Evolutionary conservation across 73 alveolate genomes (phyloP).

Genomic region (Paramecium sonneborni): DNA sequence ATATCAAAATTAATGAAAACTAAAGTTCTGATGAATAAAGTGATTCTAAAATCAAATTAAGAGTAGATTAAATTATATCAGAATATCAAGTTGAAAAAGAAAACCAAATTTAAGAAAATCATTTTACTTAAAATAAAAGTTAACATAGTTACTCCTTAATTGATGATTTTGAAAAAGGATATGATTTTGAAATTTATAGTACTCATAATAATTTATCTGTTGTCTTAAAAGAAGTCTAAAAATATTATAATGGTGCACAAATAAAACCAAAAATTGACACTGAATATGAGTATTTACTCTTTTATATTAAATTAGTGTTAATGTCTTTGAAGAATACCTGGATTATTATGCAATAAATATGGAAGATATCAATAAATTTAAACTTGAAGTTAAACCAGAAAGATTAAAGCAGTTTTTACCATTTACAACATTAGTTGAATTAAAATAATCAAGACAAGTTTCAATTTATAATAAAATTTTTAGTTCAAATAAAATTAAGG

Average conservation of each 20-base stretch:
- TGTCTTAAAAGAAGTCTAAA: slow-evolving; percentile 16
- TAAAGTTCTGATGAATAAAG: slow-evolving; percentile 9
- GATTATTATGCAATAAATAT: background rate
- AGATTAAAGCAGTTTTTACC: slow-evolving; percentile 15
- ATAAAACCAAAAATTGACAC: slow-evolving; percentile 51
- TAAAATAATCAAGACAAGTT: background rate
- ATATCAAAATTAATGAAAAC: background rate
- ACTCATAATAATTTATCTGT: slow-evolving; percentile 10
- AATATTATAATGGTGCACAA: background rate
- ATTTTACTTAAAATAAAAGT: background rate
- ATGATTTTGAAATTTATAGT: slow-evolving; percentile 11
- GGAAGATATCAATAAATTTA: background rate
- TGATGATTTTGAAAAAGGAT: slow-evolving; percentile 4
- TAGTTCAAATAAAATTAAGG: background rate
- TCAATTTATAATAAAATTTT: background rate
- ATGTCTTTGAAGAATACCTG: slow-evolving; percentile 1
- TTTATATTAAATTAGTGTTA: background rate
- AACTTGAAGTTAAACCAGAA: slow-evolving; percentile 21
- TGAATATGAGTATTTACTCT: slow-evolving; percentile 14
- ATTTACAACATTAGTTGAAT: background rate
- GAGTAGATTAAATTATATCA: background rate
- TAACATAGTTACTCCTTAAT: background rate
- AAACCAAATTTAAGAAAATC: background rate
- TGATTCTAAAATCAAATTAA: background rate
- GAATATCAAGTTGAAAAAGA: slow-evolving; percentile 15